Evolutionary conservation across 345 rosid genomes (phyloP), one percentile per base, ranked within the genome.

Genomic region (Gossypium arboreum): DNA sequence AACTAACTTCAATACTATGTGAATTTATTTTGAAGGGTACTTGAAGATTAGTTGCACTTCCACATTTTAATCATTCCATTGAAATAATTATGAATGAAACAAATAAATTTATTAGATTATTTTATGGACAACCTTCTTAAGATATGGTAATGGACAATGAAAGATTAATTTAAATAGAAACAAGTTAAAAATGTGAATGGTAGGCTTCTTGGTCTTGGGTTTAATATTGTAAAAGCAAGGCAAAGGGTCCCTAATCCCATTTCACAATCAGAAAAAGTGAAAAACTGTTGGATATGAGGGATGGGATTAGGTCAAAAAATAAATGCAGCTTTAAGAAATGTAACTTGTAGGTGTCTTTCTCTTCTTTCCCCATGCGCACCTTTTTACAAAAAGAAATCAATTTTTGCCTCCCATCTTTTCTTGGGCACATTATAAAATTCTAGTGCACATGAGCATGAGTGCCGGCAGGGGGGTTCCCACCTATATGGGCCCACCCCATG

Each of bases 1-100:
- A 76, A 79, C 84, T 47, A 75, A 77, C 83, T 83, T 63, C 84
- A 78, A 83, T 55, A 65, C 59, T 70, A 75, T 13, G 2, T 65
- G 1, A 9, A 17, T 34, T 34, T 34, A 34, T 34, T 34, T 34
- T 34, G 39, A 56, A 75, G 59, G 17, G 67, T 68, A 24, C 71
- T 61, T 57, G 66, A 76, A 55, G 71, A 67, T 45, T 16, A 71
- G 25, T 70, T 73, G 51, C 74, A 71, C 77, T 68, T 71, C 76
- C 57, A 65, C 41, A 20, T 65, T 60, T 7, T 55, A 60, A 81
- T 85, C 79, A 80, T 78, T 80, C 62, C 79, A 66, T 56, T 62
- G 85, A 51, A 69, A 83, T 76, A 50, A 85, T 80, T 74, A 77
- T 39, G 25, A 17, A 57, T 13, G 13, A 68, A 41, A 70, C 61